These are phyloP conservation scores for Clavispora santaluciae DNA, from an alignment of 805 yeast species.

Conservation along the genomic window DNA sequence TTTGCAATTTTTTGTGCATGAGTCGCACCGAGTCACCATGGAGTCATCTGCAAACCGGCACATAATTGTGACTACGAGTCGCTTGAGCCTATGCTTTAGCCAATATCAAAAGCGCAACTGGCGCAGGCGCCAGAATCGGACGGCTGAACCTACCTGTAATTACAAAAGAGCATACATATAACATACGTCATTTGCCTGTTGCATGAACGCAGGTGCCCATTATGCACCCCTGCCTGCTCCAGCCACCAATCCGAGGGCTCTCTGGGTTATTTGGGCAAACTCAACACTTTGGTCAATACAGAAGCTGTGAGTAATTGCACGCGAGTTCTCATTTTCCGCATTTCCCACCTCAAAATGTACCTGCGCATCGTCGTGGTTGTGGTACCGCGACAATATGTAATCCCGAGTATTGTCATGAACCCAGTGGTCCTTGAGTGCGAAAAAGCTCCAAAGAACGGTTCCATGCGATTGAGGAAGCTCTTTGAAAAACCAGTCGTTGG, in stretches of 20 bases:
- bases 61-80: conserved; percentile 14
- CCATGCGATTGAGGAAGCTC: conserved; percentile 18
- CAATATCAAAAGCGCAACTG: neutral
- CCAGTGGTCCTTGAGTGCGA: conserved; percentile 65
- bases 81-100: neutral
- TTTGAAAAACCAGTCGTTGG: conserved; percentile 46
- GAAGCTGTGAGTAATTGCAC: conserved; percentile 52
- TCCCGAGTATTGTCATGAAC: conserved; percentile 49
- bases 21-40: conserved; percentile 14
- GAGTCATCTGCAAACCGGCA: conserved; percentile 13
- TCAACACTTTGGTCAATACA: conserved; percentile 53
- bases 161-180: neutral
- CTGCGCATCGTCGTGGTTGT: conserved; percentile 21
- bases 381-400: conserved; percentile 35
- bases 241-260: conserved; percentile 6
- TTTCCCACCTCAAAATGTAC: conserved; percentile 30
- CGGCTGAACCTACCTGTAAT: neutral
- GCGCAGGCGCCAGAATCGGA: neutral
- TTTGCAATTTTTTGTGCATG: neutral
- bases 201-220: neutral
- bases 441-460: conserved; percentile 48
- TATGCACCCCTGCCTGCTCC: neutral
- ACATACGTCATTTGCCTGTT: neutral
- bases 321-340: conserved; percentile 18
- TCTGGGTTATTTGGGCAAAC: conserved; percentile 41